Evolutionary conservation across 768 basidiomycete species (phyloP).

Genomic region (Xerocomellus amylosporus): DNA sequence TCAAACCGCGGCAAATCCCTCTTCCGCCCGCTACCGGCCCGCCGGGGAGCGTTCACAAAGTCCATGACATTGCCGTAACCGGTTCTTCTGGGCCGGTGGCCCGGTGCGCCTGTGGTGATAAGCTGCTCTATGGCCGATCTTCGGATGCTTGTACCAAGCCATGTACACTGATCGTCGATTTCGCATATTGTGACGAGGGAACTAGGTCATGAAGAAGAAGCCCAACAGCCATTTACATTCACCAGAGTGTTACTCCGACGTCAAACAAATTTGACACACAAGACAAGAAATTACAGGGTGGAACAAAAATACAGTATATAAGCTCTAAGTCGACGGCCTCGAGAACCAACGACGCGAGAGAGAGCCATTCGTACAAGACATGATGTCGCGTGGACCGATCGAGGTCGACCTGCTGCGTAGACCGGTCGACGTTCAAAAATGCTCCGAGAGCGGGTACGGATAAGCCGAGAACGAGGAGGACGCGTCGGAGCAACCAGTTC

Average conservation of each 20-base stretch:
- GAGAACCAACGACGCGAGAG: neutral
- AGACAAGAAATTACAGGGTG: neutral
- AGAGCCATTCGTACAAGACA: neutral
- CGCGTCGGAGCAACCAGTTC: conserved; percentile 12
- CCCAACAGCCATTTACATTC: neutral
- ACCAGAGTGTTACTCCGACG: no score
- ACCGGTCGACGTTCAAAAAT: neutral
- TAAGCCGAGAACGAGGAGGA: conserved; percentile 16
- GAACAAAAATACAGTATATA: neutral
- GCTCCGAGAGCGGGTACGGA: conserved; percentile 18
- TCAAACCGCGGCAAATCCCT: conserved; percentile 6
- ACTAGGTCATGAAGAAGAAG: no score
- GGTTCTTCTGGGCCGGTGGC: no score
- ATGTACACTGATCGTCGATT: no score
- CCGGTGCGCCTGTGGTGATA: no score
- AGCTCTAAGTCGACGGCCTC: neutral
- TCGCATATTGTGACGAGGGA: no score
- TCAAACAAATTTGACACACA: neutral
- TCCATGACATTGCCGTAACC: no score
- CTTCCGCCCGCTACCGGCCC: no score
- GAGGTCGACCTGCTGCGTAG: neutral
- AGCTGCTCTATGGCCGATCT: no score
- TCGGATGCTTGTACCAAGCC: no score
- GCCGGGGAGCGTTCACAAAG: no score
- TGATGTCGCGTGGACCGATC: neutral